Conservation (phyloP, 192 early-diverging fungal species). For the Neocallimastix lanati region DNA sequence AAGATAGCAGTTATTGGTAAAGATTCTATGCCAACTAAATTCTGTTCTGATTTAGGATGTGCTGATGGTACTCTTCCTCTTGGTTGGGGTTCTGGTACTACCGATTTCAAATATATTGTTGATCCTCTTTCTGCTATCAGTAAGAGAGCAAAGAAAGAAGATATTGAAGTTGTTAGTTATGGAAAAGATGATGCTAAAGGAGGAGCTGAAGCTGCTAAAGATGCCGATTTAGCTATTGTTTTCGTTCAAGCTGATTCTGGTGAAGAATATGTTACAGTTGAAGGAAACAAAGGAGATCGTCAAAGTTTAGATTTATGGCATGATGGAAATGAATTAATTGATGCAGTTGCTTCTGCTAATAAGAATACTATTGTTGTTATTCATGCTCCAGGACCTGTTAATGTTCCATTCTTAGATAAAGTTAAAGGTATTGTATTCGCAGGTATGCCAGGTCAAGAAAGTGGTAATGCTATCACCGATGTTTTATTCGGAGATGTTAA, state of each 20-base stretch:
- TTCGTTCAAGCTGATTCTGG: conserved; percentile 4
- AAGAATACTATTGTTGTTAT: conserved; percentile 18
- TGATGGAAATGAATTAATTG: conserved; percentile 11
- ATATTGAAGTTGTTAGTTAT: no score
- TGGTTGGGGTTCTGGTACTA: conserved; percentile 4
- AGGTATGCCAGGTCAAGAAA: conserved; percentile 45
- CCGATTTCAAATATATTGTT: conserved; percentile 4
- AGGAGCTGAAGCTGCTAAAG: conserved; percentile 2
- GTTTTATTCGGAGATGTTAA: conserved; percentile 50
- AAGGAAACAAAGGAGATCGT: conserved; percentile 10
- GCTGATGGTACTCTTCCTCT: not conserved
- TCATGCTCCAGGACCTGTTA: conserved; percentile 30
- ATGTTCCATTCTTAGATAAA: conserved; percentile 7
- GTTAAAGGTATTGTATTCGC: conserved; percentile 33
- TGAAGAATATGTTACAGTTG: not conserved
- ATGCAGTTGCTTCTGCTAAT: conserved; percentile 16
- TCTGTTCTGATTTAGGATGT: not conserved
- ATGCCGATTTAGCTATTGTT: conserved; percentile 3
- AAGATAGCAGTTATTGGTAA: conserved; percentile 18
- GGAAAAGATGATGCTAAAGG: not conserved
- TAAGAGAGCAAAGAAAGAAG: not conserved
- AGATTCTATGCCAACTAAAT: conserved; percentile 10
- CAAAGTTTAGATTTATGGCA: conserved; percentile 12
- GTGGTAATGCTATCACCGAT: conserved; percentile 47
- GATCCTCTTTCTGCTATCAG: not conserved